These are phyloP conservation scores for Aspergillus pseudoglaucus DNA, from an alignment of 2,329 filamentous ascomycete genomes.

Conservation along the genomic window DNA sequence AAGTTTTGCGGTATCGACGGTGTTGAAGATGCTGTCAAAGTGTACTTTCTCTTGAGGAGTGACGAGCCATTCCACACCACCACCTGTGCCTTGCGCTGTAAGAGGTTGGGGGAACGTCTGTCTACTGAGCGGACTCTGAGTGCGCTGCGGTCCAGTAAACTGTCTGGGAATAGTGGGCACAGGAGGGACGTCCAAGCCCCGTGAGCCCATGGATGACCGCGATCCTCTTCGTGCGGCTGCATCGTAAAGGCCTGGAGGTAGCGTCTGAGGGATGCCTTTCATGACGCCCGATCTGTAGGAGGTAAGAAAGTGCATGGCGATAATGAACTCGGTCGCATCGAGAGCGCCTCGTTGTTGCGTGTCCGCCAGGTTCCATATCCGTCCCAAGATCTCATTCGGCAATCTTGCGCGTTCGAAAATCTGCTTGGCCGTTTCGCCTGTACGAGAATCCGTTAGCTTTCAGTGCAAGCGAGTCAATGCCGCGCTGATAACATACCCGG, in stretches of 20 bases:
- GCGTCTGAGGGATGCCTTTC: conserved; percentile 67
- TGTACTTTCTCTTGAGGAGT: conserved; percentile 75
- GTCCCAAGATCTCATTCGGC: conserved; percentile 83
- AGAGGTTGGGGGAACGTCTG: conserved; percentile 45
- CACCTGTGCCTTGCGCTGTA: conserved; percentile 50
- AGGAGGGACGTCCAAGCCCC: conserved; percentile 44
- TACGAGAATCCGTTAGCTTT: conserved; percentile 7
- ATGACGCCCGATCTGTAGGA: conserved; percentile 82
- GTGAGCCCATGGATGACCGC: conserved; percentile 47
- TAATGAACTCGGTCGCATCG: conserved; percentile 85
- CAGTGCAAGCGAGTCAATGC: background rate
- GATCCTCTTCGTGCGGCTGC: conserved; percentile 68
- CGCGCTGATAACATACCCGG: conserved; percentile 45
- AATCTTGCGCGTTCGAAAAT: conserved; percentile 93
- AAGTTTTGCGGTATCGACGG: conserved; percentile 70
- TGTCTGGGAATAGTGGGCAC: conserved; percentile 72
- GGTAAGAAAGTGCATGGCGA: conserved; percentile 94
- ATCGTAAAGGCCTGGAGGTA: conserved; percentile 84
- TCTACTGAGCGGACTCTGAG: conserved; percentile 53
- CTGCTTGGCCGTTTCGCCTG: conserved; percentile 77
- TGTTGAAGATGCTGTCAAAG: conserved; percentile 80
- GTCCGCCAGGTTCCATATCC: conserved; percentile 93
- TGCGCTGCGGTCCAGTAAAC: conserved; percentile 57
- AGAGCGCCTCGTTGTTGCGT: conserved; percentile 86
- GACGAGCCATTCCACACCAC: conserved; percentile 66